Percentiles rank a stretch among this genome's conserved stretches.
These are phyloP conservation scores for Verticillium dahliae DNA, from an alignment of 2,329 filamentous ascomycete genomes.

Conservation along the genomic window DNA sequence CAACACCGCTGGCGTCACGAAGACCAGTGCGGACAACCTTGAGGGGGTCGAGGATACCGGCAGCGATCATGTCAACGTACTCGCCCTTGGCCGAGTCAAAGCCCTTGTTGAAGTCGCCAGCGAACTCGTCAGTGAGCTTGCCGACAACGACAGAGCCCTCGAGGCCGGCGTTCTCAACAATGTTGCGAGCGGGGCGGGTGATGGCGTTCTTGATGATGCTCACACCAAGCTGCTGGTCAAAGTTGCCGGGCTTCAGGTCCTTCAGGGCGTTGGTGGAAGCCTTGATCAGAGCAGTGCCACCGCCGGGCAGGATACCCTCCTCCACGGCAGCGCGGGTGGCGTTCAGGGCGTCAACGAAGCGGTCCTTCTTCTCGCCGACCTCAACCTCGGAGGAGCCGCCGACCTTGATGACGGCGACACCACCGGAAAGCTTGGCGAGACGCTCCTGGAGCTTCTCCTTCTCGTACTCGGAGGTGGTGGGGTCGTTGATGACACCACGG, in stretches of 20 bases:
- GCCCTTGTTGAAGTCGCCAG: slow-evolving; percentile 91
- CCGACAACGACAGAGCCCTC: slow-evolving; percentile 96
- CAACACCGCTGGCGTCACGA: slow-evolving; percentile 90
- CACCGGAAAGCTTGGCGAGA: slow-evolving; percentile 96
- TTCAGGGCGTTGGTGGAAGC: slow-evolving; percentile 82
- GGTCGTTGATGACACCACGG: slow-evolving; percentile 90
- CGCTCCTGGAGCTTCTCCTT: slow-evolving; percentile 99
- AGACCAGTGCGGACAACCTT: slow-evolving; percentile 98
- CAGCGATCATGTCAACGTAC: slow-evolving; percentile 96
- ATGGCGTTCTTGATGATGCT: slow-evolving; percentile 98
- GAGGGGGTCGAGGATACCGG: slow-evolving; percentile 97
- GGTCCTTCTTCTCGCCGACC: slow-evolving; percentile 99
- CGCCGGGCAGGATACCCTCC: slow-evolving; percentile 97
- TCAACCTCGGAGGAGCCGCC: slow-evolving; percentile 96
- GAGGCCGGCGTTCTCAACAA: slow-evolving; percentile 94
- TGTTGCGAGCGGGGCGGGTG: slow-evolving; percentile 86
- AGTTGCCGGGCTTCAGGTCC: slow-evolving; percentile 84
- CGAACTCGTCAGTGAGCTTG: slow-evolving; percentile 94
- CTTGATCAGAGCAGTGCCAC: slow-evolving; percentile 97
- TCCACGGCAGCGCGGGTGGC: slow-evolving; percentile 97
- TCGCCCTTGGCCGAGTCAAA: slow-evolving; percentile 96
- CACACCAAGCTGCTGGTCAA: slow-evolving; percentile 98
- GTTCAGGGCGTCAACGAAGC: slow-evolving; percentile 96
- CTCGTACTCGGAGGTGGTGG: slow-evolving; percentile 95
- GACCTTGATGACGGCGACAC: slow-evolving; percentile 99